phyloP scores from a whole-genome alignment of 2,329 filamentous ascomycete genomes.

The Phialophora tarda region DNA sequence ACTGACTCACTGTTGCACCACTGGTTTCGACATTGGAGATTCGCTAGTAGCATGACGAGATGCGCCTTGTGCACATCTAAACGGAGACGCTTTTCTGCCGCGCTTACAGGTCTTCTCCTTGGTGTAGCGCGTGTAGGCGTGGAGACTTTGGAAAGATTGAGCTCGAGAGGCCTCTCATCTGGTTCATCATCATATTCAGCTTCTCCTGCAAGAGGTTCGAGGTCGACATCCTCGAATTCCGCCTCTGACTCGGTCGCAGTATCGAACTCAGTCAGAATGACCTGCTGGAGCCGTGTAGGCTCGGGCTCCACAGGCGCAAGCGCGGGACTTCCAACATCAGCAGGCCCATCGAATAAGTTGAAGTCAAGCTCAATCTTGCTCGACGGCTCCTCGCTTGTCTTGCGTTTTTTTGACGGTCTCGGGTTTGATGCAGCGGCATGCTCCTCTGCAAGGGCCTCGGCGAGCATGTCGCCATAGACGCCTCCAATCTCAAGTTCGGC shows the following conservation, averaged over 20 bases:
- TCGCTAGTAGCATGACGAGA: constrained; percentile 78
- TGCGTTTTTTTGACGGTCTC: constrained; percentile 49
- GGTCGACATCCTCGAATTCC: constrained; percentile 65
- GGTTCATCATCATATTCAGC: constrained; percentile 43
- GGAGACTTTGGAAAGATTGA: constrained; percentile 42
- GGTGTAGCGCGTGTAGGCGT: constrained; percentile 30
- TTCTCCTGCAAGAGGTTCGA: constrained; percentile 47
- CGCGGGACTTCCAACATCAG: constrained; percentile 26
- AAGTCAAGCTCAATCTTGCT: constrained; percentile 33
- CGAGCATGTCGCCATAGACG: constrained; percentile 52
- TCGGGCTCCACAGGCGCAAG: constrained; percentile 21
- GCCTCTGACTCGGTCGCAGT: constrained; percentile 62
- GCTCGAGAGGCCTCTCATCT: constrained; percentile 47
- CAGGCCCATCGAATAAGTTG: constrained; percentile 28
- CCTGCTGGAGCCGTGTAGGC: constrained; percentile 41
- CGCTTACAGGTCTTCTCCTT: constrained; percentile 60
- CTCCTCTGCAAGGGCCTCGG: constrained; percentile 41
- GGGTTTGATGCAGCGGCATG: constrained; percentile 44
- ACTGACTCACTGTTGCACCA: constrained; percentile 83
- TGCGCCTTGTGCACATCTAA: constrained; percentile 86
- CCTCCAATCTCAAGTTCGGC: constrained; percentile 44
- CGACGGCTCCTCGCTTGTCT: constrained; percentile 42
- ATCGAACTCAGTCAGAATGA: constrained; percentile 57
- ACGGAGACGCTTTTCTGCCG: constrained; percentile 65
- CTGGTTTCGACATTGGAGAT: constrained; percentile 76